Conservation (phyloP, 2,329 filamentous ascomycete genomes). For the Aquanectria penicillioides region DNA sequence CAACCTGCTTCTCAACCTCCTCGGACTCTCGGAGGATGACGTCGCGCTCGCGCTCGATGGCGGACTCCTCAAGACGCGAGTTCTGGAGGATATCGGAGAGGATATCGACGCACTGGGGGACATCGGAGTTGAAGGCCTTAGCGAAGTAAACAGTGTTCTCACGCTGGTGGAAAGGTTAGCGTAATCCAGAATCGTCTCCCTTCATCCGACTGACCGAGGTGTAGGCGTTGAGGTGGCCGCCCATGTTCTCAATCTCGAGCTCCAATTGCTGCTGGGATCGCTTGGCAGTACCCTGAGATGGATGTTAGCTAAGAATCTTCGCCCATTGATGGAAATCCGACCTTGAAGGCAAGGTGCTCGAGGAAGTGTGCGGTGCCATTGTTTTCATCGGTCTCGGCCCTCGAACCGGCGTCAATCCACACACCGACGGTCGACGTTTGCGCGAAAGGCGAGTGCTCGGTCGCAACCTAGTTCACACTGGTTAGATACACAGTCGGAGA, state of each 20-base stretch:
- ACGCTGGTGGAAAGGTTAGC: conserved; percentile 66
- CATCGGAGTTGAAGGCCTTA: conserved; percentile 98
- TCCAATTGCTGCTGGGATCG: conserved; percentile 97
- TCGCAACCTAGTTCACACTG: conserved; percentile 77
- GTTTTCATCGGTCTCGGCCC: conserved; percentile 97
- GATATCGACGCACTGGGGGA: conserved; percentile 96
- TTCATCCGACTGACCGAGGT: conserved; percentile 80
- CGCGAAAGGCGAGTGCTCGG: conserved; percentile 97
- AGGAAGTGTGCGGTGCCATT: conserved; percentile 99
- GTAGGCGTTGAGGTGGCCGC: conserved; percentile 98
- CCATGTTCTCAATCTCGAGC: conserved; percentile 99
- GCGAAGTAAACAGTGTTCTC: conserved; percentile 99
- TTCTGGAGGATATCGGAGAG: conserved; percentile 99
- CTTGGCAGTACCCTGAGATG: conserved; percentile 84
- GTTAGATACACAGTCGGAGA: conserved; percentile 40
- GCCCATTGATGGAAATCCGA: conserved; percentile 54
- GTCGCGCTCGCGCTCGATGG: conserved; percentile 97
- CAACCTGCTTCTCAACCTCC: conserved; percentile 99
- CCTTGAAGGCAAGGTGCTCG: conserved; percentile 99
- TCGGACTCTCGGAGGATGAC: conserved; percentile 99
- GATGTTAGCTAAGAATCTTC: conserved; percentile 29
- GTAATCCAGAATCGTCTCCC: conserved; percentile 29
- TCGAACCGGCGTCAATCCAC: conserved; percentile 98
- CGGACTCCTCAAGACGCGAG: conserved; percentile 93
- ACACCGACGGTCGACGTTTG: conserved; percentile 98